phyloP scores from a whole-genome alignment of 2,329 filamentous ascomycete genomes.

The Hirsutella minnesotensis region DNA sequence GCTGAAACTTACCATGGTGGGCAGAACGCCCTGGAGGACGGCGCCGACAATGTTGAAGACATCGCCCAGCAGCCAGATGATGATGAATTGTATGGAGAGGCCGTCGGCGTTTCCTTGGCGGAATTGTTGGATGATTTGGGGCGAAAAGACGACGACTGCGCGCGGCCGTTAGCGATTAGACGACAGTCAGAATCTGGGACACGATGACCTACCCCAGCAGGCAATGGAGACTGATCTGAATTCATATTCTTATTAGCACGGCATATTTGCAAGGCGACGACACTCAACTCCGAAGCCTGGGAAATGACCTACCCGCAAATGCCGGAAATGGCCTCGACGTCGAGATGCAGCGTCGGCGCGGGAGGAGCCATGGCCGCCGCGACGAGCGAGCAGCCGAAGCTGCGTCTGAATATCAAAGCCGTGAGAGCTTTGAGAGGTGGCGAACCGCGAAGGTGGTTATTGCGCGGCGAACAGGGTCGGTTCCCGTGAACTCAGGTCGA shows the following conservation, averaged over 20 bases:
- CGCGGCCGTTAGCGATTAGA: neutral
- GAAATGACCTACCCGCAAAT: constrained; percentile 62
- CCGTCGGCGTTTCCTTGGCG: constrained; percentile 74
- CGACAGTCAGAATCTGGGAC: neutral
- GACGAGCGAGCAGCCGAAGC: neutral
- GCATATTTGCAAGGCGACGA: neutral
- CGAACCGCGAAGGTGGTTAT: no score
- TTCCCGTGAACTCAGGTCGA: no score
- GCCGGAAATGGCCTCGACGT: constrained; percentile 83
- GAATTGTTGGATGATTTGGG: constrained; percentile 95
- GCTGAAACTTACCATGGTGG: constrained; percentile 59
- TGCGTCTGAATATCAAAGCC: no score
- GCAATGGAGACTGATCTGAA: constrained; percentile 84
- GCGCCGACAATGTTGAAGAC: constrained; percentile 95
- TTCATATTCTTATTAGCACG: constrained; percentile 6
- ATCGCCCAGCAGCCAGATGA: constrained; percentile 88
- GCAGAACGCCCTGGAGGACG: constrained; percentile 78
- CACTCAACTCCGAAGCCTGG: neutral
- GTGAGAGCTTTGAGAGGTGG: no score
- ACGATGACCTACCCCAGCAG: constrained; percentile 52
- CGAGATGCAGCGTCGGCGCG: constrained; percentile 52
- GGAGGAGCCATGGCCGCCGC: constrained; percentile 37
- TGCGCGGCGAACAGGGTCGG: no score
- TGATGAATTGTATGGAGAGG: constrained; percentile 80
- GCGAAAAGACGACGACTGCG: constrained; percentile 82